Conservation (phyloP, 2,329 filamentous ascomycete genomes). For the Didymellaceae sp. region DNA sequence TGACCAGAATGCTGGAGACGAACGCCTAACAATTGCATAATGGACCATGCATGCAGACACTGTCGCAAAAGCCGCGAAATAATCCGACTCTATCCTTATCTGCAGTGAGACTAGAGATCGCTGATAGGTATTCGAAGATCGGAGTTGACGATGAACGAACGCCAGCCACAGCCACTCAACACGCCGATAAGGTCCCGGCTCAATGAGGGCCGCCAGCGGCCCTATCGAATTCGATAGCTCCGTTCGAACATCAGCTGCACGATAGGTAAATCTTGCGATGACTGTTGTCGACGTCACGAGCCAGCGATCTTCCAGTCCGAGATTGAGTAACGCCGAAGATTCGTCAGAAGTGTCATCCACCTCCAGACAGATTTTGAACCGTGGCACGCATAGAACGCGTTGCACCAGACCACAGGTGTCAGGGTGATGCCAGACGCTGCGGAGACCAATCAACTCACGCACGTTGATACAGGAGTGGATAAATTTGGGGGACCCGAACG, state of each 20-base stretch:
- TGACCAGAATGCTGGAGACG: conserved; percentile 5
- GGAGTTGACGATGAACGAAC: conserved; percentile 5
- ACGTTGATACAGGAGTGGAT: conserved; percentile 14
- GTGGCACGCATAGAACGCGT: conserved; percentile 20
- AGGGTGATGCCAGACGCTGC: conserved; percentile 6
- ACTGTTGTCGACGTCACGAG: conserved; percentile 23
- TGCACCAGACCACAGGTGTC: conserved; percentile 13
- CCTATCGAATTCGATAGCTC: conserved; percentile 14
- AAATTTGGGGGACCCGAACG: conserved; percentile 14
- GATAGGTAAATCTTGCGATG: conserved; percentile 6
- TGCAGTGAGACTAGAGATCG: conserved; percentile 6
- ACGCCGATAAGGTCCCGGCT: conserved; percentile 1
- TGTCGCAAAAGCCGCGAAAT: conserved; percentile 3
- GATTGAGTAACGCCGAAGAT: conserved; percentile 14
- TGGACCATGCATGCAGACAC: conserved; percentile 5
- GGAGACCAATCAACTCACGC: conserved; percentile 17
- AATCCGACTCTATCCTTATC: neutral
- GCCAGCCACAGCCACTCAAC: conserved; percentile 12
- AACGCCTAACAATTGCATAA: conserved; percentile 9
- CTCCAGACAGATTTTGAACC: conserved; percentile 17
- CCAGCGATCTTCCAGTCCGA: conserved; percentile 14
- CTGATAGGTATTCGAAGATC: conserved; percentile 3
- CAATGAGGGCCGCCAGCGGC: conserved; percentile 1
- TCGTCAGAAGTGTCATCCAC: conserved; percentile 15
- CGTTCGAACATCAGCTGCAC: conserved; percentile 21